These are phyloP conservation scores for Hypoxylon sp. DNA, from an alignment of 2,329 filamentous ascomycete species.

Conservation along the genomic window DNA sequence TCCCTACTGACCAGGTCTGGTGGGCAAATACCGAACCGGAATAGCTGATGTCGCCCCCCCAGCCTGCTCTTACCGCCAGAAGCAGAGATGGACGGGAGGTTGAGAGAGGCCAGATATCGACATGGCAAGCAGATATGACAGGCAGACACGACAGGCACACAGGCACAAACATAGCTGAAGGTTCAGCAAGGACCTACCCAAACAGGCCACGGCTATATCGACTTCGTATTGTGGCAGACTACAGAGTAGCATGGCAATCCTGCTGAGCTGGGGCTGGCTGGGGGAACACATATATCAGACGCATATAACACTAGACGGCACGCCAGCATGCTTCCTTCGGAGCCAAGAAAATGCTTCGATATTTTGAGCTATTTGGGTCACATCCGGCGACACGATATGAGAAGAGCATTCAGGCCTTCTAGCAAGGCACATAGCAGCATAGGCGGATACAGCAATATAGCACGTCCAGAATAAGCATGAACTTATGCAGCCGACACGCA, in stretches of 20 bases:
- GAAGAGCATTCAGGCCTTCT: not conserved
- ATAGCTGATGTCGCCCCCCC: slow-evolving; percentile 15
- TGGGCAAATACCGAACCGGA: slow-evolving; percentile 24
- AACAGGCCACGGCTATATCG: slow-evolving; percentile 16
- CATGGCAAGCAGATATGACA: no score
- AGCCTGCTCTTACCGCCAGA: slow-evolving; percentile 10
- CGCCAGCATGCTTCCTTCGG: not conserved
- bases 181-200: slow-evolving; percentile 24
- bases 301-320: slow-evolving; percentile 15
- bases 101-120: no score
- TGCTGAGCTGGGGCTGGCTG: no score
- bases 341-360: slow-evolving; percentile 11
- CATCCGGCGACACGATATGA: slow-evolving; percentile 10
- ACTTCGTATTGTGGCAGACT: slow-evolving; percentile 27
- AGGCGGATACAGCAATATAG: no score
- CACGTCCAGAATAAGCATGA: no score
- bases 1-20: slow-evolving; percentile 15
- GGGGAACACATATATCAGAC: no score
- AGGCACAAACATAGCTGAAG: slow-evolving; percentile 2
- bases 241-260: slow-evolving; percentile 3
- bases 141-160: not conserved
- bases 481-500: slow-evolving; percentile 1
- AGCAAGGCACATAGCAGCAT: no score
- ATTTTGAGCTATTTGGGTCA: slow-evolving; percentile 13
- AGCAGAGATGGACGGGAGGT: no score